phyloP scores from a whole-genome alignment of 805 yeast genomes.

The Pichia rugopelliculosa region DNA sequence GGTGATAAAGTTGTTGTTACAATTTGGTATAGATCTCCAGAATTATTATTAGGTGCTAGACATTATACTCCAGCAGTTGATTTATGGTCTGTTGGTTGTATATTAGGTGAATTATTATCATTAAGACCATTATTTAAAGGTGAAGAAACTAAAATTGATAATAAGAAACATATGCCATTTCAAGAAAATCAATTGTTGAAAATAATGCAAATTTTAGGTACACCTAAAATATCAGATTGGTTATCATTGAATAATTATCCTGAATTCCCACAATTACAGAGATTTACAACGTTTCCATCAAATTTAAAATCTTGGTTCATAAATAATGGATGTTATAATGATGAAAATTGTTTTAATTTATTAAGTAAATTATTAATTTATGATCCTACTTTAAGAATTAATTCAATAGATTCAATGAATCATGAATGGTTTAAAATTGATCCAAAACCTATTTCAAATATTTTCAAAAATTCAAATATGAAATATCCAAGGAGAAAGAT shows the following conservation, averaged over 20 bases:
- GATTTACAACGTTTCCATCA: constrained; percentile 53
- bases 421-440: constrained; percentile 74
- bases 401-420: constrained; percentile 67
- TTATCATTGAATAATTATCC: constrained; percentile 74
- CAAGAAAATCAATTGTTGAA: constrained; percentile 88
- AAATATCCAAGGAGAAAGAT: constrained; percentile 84
- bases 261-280: constrained; percentile 62
- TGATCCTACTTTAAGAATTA: constrained; percentile 74
- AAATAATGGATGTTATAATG: constrained; percentile 61
- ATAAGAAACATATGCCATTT: constrained; percentile 87
- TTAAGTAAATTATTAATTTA: constrained; percentile 62
- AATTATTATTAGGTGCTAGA: constrained; percentile 78
- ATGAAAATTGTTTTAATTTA: constrained; percentile 59
- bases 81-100: constrained; percentile 94
- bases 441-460: constrained; percentile 59
- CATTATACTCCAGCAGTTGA: constrained; percentile 92
- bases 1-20: constrained; percentile 97
- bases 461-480: constrained; percentile 66
- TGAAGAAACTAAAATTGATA: constrained; percentile 94
- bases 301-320: constrained; percentile 82
- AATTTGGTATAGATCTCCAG: constrained; percentile 96
- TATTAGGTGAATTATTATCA: constrained; percentile 82
- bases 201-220: constrained; percentile 87
- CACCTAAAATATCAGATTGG: constrained; percentile 79
- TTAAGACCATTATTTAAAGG: constrained; percentile 93